These are phyloP conservation scores for Eimeria tenella DNA, from an alignment of 169 alveolate species.

Conservation along the genomic window DNA sequence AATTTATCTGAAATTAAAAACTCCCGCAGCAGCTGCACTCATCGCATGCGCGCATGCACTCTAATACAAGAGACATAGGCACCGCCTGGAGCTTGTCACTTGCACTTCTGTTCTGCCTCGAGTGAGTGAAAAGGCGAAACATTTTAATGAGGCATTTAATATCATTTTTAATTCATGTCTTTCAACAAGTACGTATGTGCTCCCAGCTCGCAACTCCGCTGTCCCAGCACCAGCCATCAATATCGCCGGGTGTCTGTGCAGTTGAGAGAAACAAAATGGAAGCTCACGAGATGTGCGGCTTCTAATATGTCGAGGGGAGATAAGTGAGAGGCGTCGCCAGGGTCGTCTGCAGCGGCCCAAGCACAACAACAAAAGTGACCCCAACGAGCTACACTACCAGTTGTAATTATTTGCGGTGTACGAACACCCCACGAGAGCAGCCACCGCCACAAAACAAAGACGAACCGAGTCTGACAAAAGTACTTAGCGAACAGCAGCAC, in stretches of 20 bases:
- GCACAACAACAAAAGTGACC: background rate
- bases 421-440: too few species aligned
- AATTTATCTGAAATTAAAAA: constrained; percentile 81
- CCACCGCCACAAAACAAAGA: too few species aligned
- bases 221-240: too few species aligned
- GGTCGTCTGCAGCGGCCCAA: constrained; percentile 77
- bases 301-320: constrained; percentile 84
- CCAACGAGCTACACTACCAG: too few species aligned
- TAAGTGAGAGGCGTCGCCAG: constrained; percentile 83
- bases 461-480: background rate
- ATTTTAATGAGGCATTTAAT: background rate
- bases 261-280: background rate
- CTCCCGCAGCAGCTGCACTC: too few species aligned
- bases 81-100: too few species aligned
- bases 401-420: too few species aligned
- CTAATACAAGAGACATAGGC: too few species aligned
- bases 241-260: background rate
- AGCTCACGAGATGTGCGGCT: constrained; percentile 88
- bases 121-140: background rate
- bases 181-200: too few species aligned
- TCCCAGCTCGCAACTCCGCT: too few species aligned
- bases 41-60: too few species aligned
- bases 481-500: background rate
- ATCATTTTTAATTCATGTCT: too few species aligned
- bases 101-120: background rate